Evolutionary conservation across 192 early-diverging fungal species (phyloP).

Genomic region (Allomyces macrogynus): DNA sequence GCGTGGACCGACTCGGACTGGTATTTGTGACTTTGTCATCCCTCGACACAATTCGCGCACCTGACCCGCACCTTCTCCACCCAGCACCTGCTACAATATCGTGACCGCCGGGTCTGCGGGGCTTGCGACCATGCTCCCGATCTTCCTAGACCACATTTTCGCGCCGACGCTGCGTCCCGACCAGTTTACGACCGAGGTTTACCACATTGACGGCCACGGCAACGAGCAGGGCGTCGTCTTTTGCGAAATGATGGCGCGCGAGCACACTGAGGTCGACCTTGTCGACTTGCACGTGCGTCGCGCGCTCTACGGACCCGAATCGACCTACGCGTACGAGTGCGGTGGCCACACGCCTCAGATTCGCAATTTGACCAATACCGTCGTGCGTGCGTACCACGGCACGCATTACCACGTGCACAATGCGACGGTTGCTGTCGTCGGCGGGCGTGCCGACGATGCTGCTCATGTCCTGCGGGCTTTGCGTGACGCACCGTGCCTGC

Average conservation of each 20-base stretch:
- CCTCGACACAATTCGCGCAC: slow-evolving; percentile 12
- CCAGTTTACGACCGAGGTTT: slow-evolving; percentile 63
- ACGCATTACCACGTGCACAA: slow-evolving; percentile 52
- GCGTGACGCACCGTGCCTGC: too few relatives aligned
- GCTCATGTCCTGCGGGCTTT: slow-evolving; percentile 1
- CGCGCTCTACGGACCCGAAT: slow-evolving; percentile 19
- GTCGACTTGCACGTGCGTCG: slow-evolving; percentile 5
- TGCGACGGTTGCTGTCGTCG: slow-evolving; percentile 41
- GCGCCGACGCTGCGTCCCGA: slow-evolving; percentile 45
- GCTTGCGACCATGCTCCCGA: slow-evolving; percentile 47
- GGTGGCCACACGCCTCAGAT: slow-evolving; percentile 59
- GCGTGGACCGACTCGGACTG: slow-evolving; percentile 31
- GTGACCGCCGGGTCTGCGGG: slow-evolving; percentile 40
- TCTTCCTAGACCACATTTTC: slow-evolving; percentile 63
- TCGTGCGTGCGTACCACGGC: slow-evolving; percentile 54
- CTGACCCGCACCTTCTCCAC: background rate
- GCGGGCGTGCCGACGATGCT: slow-evolving; percentile 22
- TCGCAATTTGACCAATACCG: slow-evolving; percentile 43
- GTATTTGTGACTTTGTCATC: background rate
- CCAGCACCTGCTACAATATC: slow-evolving; percentile 47
- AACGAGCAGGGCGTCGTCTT: slow-evolving; percentile 63
- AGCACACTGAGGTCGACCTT: slow-evolving; percentile 49
- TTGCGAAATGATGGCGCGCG: slow-evolving; percentile 49
- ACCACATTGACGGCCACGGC: slow-evolving; percentile 47
- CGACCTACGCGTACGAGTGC: slow-evolving; percentile 47